Evolutionary conservation across 2,329 filamentous ascomycete species (phyloP).

Genomic region (Purpureocillium lavendulum): DNA sequence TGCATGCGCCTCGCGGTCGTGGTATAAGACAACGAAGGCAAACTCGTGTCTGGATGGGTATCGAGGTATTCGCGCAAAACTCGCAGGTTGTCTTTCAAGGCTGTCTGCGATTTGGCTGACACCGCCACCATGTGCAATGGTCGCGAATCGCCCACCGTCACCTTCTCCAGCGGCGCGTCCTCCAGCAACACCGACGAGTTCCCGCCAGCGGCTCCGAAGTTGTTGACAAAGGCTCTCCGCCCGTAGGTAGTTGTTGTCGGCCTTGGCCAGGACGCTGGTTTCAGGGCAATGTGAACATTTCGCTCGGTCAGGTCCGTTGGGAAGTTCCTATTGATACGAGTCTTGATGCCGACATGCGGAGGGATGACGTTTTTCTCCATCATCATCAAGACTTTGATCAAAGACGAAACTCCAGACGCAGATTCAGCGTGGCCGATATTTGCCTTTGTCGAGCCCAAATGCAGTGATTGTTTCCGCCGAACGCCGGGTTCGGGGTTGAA

Average conservation of each 20-base stretch:
- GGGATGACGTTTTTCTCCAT: slow-evolving; percentile 54
- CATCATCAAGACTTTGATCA: slow-evolving; percentile 60
- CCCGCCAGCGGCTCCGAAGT: slow-evolving; percentile 63
- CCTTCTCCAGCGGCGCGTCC: slow-evolving; percentile 40
- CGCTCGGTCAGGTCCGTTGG: slow-evolving; percentile 47
- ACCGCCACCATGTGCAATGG: slow-evolving; percentile 50
- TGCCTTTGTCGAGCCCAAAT: slow-evolving; percentile 55
- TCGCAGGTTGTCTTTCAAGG: slow-evolving; percentile 51
- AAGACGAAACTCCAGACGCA: slow-evolving; percentile 49
- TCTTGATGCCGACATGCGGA: slow-evolving; percentile 61
- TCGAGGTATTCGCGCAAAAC: slow-evolving; percentile 46
- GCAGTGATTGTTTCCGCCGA: slow-evolving; percentile 40
- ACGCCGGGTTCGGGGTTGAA: slow-evolving; percentile 39
- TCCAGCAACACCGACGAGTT: slow-evolving; percentile 62
- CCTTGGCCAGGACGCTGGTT: slow-evolving; percentile 41
- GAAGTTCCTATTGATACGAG: slow-evolving; percentile 50
- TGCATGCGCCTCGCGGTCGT: slow-evolving; percentile 59
- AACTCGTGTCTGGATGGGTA: slow-evolving; percentile 35
- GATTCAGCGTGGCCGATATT: slow-evolving; percentile 60
- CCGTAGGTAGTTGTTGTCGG: slow-evolving; percentile 27
- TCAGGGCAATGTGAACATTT: slow-evolving; percentile 49
- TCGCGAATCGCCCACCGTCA: slow-evolving; percentile 44
- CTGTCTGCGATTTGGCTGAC: slow-evolving; percentile 44
- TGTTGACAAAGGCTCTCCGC: slow-evolving; percentile 52
- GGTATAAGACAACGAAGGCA: slow-evolving; percentile 57